Base-by-base conservation (phyloP, 805 yeast species). In the Phaffomyces opuntiae region DNA sequence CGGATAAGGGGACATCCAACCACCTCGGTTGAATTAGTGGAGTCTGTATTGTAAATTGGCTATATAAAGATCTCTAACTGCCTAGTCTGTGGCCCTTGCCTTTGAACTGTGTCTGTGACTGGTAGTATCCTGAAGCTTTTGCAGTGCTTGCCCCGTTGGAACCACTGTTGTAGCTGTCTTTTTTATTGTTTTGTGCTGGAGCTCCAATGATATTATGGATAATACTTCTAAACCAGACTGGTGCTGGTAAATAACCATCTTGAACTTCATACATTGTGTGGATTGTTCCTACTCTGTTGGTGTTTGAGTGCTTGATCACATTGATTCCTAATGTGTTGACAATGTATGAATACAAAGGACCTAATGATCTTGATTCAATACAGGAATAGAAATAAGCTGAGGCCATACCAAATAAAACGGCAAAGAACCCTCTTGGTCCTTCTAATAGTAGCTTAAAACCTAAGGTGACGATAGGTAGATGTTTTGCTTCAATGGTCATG, bases 331-430 rank as follows among this genome's bases (percentile, higher is more conserved):
- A 46, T 5, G 50, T 46, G 26, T 51, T 50, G 35, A 51, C 42
- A 53, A 62, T 37, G 56, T 53, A 39, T 53, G 63, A 43, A 53
- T 63, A 59, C 29, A 72, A 58, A 3, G 76, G 75, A 0, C 76
- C 76, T 9, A 64, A 51, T 2, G 84, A 74, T 32, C 67, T 64
- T 0, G 83, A 75, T 53, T 79, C 83, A 32, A 78, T 59, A 56
- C 87, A 80, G 48, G 75, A 78, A 62, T 80, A 80, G 14, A 77
- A 51, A 53, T 80, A 80, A 0, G 81, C 84, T 3, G 77, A 74
- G 11, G 67, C 56, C 54, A 77, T 70, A 1, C 87, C 85, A n/a
- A 71, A 55, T 2, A 74, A 48, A 0, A 74, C 65, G 43, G 69
- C 67, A 7, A 68, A 53, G 46, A 73, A 68, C 7, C 71, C 59